Evolutionary conservation across 1,139 yeast genomes (phyloP).

Genomic region (Candida frijolesensis): DNA sequence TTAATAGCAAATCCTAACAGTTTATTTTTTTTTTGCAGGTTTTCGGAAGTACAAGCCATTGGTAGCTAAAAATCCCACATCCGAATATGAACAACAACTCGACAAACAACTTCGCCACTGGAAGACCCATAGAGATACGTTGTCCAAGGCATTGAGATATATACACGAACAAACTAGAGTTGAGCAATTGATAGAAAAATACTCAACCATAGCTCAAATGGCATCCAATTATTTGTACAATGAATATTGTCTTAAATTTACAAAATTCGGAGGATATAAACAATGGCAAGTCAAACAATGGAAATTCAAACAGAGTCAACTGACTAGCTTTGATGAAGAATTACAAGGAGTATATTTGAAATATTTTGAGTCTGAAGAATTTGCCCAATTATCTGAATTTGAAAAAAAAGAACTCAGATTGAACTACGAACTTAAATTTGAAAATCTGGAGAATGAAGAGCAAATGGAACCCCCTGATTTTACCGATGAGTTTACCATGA

Average conservation of each 20-base stretch:
- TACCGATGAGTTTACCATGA: slow-evolving; percentile 18
- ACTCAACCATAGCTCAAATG: slow-evolving; percentile 17
- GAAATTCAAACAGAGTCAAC: slow-evolving; percentile 7
- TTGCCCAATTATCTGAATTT: slow-evolving; percentile 13
- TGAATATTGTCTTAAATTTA: slow-evolving; percentile 17
- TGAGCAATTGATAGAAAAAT: slow-evolving; percentile 15
- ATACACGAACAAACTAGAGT: slow-evolving; percentile 13
- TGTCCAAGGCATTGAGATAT: slow-evolving; percentile 18
- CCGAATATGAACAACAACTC: slow-evolving; percentile 12
- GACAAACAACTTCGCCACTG: slow-evolving; percentile 15
- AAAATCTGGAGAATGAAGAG: background rate
- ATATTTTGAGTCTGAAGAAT: slow-evolving; percentile 17
- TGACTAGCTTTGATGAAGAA: slow-evolving; percentile 9
- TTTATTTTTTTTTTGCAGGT: background rate
- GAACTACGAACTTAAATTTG: slow-evolving; percentile 7
- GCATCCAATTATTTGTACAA: slow-evolving; percentile 20
- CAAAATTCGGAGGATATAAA: slow-evolving; percentile 18
- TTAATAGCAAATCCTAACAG: background rate
- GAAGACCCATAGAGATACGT: slow-evolving; percentile 15
- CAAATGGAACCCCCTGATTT: slow-evolving; percentile 9
- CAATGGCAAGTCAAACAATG: slow-evolving; percentile 15
- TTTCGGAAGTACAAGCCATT: slow-evolving; percentile 6
- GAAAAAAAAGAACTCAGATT: slow-evolving; percentile 13
- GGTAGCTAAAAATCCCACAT: background rate
- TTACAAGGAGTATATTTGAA: slow-evolving; percentile 8